A percentile compares a stretch with the other conserved stretches of the same genome.
These are phyloP conservation scores for Daldinia childiae DNA, from an alignment of 495 filamentous ascomycete genomes.

Conservation along the genomic window DNA sequence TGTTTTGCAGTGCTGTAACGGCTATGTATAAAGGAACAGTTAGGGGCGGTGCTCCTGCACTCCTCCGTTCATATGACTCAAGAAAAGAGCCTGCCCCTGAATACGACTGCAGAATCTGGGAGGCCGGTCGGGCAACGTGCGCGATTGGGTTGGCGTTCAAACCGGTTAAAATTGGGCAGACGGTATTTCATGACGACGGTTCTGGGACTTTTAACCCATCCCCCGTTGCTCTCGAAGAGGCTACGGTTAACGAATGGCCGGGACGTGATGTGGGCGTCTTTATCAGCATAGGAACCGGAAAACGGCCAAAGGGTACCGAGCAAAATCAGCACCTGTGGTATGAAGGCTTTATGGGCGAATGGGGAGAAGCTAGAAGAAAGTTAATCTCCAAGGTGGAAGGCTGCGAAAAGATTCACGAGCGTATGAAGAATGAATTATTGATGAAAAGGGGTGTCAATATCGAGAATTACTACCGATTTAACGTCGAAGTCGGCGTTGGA, in stretches of 20 bases:
- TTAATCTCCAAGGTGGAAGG: constrained; percentile 92
- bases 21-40: constrained; percentile 86
- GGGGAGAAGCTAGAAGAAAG: constrained; percentile 85
- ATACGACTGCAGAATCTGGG: constrained; percentile 92
- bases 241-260: constrained; percentile 91
- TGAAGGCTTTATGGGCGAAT: constrained; percentile 90
- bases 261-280: constrained; percentile 90
- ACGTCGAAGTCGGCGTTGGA: constrained; percentile 95
- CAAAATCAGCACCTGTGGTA: constrained; percentile 81
- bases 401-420: constrained; percentile 89
- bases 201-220: constrained; percentile 91
- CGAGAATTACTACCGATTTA: constrained; percentile 96
- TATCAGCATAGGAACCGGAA: constrained; percentile 91
- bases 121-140: constrained; percentile 93
- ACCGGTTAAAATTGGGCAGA: constrained; percentile 91
- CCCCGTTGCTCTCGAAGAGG: constrained; percentile 87
- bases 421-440: constrained; percentile 80
- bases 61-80: constrained; percentile 94
- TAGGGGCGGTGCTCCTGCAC: constrained; percentile 68
- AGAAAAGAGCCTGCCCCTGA: constrained; percentile 88
- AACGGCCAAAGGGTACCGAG: constrained; percentile 77
- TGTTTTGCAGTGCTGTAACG: constrained; percentile 75
- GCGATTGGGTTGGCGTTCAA: constrained; percentile 95
- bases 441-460: constrained; percentile 79
- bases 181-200: constrained; percentile 93